Percentiles rank a stretch among this genome's conserved stretches.
Conservation (phyloP, 78 protist genomes). For the Ministeria vibrans region DNA sequence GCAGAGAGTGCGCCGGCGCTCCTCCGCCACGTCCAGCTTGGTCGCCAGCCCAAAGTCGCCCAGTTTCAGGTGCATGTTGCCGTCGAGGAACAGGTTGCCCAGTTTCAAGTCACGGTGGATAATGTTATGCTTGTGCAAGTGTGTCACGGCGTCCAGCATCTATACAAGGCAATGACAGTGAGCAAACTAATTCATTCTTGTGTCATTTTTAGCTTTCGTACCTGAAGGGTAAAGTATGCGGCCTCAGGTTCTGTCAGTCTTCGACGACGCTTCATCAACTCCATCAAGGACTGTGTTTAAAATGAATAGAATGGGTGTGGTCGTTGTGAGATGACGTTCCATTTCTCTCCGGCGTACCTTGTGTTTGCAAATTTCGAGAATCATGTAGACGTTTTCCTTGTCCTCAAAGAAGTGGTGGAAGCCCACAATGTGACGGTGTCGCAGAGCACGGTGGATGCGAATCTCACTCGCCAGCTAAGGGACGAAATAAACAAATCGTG, state of each 20-base stretch:
- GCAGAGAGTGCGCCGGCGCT: conserved; percentile 88
- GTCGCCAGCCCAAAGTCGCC: conserved; percentile 98
- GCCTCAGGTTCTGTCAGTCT: conserved; percentile 67
- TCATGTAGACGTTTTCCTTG: conserved; percentile 78
- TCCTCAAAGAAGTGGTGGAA: conserved; percentile 83
- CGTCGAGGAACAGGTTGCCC: conserved; percentile 81
- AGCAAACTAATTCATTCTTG: too few species aligned
- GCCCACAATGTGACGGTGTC: conserved; percentile 81
- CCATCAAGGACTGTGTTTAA: conserved; percentile 81
- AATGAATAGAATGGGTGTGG: too few species aligned
- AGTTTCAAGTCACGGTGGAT: conserved; percentile 86
- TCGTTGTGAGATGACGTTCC: too few species aligned
- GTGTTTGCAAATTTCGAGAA: conserved; percentile 89
- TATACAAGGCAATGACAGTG: neutral
- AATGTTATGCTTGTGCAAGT: conserved; percentile 50
- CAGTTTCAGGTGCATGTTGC: conserved; percentile 67
- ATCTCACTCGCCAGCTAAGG: conserved; percentile 83
- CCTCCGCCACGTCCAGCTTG: conserved; percentile 60
- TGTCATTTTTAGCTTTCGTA: too few species aligned
- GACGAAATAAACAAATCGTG: neutral
- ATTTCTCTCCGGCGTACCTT: conserved; percentile 22
- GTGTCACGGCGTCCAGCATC: conserved; percentile 25
- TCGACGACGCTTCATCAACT: conserved; percentile 50
- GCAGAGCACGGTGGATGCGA: conserved; percentile 75
- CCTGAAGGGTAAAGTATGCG: conserved; percentile 48